Evolutionary conservation across 108 stramenopile genomes (phyloP), one percentile per base, ranked within the genome.

Genomic region (Craspedostauros australis): DNA sequence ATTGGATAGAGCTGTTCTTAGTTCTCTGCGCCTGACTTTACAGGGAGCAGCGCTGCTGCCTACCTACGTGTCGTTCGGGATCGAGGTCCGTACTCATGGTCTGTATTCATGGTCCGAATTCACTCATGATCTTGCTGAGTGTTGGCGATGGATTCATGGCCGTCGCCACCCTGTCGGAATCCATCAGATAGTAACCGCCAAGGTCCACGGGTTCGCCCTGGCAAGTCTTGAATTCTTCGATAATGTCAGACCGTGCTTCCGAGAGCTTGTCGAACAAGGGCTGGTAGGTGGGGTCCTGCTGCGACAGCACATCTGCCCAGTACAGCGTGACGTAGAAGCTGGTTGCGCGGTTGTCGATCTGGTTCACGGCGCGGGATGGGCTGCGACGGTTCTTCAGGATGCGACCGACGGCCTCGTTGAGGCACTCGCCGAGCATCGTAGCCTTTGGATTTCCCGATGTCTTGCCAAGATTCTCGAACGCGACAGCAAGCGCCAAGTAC

Each of bases 321-420:
- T 95, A 95, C 30, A 93, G 72, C 20, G 86, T 84, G 14, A 93
- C 70, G 70, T 93, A 95, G 62, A 77, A 95, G 60, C 82, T 90
- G 54, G 91, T 90, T 18, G 89, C 95, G 33, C 93, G 80, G 70
- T 95, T 95, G 70, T 95, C 95, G 55, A 95, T 84, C 72, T 91
- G 83, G 50, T 93, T 93, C 27, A 93, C 91, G 28, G 64, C 57
- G 57, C 95, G 89, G 6, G 79, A 80, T 11, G 95, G 95, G 62
- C 79, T 74, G 62, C 88, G 91, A 48, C 91, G 74, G 62, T 93
- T 91, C 57, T 64, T 68, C 29, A 95, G 66, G 46, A 95, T 70
- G 16, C 90, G 81, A 7, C 87, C 95, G 1, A 91, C 89, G 29
- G 91, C 95, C 55, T 89, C 58, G 54, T 91, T 86, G 30, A 95